These are phyloP conservation scores for Phaeosphaeria sp. DNA, from an alignment of 2,329 filamentous ascomycete genomes.

Conservation along the genomic window DNA sequence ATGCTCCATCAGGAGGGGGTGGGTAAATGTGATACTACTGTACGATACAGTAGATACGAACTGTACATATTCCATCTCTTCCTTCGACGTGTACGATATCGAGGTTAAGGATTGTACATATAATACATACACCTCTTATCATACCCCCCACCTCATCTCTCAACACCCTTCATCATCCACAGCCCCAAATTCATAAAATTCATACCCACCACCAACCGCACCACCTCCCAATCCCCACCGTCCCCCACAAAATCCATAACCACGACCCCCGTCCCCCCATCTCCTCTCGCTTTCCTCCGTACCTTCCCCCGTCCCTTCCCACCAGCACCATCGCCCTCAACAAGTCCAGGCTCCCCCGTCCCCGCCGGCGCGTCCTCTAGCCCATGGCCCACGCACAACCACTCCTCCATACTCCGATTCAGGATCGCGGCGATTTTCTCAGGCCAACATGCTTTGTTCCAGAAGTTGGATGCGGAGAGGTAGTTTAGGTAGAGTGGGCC, in stretches of 20 bases:
- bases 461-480: slow-evolving; percentile 90
- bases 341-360: slow-evolving; percentile 15
- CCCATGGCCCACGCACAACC: slow-evolving; percentile 63
- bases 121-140: too few relatives aligned
- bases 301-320: slow-evolving; percentile 13
- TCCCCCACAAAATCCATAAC: slow-evolving; percentile 93
- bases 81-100: not conserved
- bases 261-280: slow-evolving; percentile 84
- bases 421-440: slow-evolving; percentile 87
- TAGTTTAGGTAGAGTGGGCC: slow-evolving; percentile 88
- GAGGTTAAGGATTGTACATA: too few relatives aligned
- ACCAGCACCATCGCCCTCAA: slow-evolving; percentile 8
- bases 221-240: slow-evolving; percentile 87
- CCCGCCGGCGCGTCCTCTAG: slow-evolving; percentile 25
- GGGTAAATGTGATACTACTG: not conserved
- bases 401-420: slow-evolving; percentile 75
- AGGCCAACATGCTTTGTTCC: slow-evolving; percentile 90
- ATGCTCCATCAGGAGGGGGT: not conserved
- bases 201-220: slow-evolving; percentile 88
- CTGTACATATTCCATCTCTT: slow-evolving; percentile 3
- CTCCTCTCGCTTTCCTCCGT: slow-evolving; percentile 58
- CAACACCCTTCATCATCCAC: slow-evolving; percentile 12
- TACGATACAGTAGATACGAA: slow-evolving; percentile 47
- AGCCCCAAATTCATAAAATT: slow-evolving; percentile 87
- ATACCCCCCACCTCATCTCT: not conserved